Percentiles rank a stretch among this genome's conserved stretches.
These are phyloP conservation scores for Groenewaldozyma salmanticensis DNA, from an alignment of 805 yeast species.

Conservation along the genomic window DNA sequence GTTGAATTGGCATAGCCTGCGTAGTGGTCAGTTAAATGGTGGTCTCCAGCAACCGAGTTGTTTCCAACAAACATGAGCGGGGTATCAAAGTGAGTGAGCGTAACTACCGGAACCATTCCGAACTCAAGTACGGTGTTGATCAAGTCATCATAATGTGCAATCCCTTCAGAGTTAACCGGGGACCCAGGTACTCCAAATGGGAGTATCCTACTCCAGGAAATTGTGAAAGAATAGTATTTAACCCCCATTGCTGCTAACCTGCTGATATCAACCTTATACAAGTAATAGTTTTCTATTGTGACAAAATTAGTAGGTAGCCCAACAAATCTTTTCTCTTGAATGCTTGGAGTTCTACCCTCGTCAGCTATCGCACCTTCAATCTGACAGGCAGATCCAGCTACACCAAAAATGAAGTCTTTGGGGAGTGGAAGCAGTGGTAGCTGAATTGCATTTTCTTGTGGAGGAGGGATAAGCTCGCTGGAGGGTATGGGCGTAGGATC, in stretches of 20 bases:
- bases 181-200: conserved; percentile 22
- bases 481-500: too few relatives aligned
- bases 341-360: conserved; percentile 27
- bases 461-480: too few relatives aligned
- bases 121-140: conserved; percentile 20
- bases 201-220: conserved; percentile 28
- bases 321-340: conserved; percentile 22
- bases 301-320: too few relatives aligned
- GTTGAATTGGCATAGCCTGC: conserved; percentile 21
- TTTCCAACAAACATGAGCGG: too few relatives aligned
- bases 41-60: too few relatives aligned
- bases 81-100: conserved; percentile 28
- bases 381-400: conserved; percentile 28
- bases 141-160: conserved; percentile 23
- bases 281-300: conserved; percentile 27
- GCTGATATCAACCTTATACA: conserved; percentile 27
- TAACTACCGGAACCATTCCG: conserved; percentile 22
- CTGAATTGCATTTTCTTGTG: too few relatives aligned
- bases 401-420: conserved; percentile 18
- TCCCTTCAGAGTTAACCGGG: conserved; percentile 18
- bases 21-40: conserved; percentile 14
- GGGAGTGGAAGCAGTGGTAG: too few relatives aligned
- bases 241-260: conserved; percentile 26
- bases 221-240: conserved; percentile 24
- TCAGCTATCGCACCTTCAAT: conserved; percentile 29